A percentile compares a stretch with the other conserved stretches of the same genome.
phyloP scores from a whole-genome alignment of 208 protist genomes.

The Leishmania arabica region DNA sequence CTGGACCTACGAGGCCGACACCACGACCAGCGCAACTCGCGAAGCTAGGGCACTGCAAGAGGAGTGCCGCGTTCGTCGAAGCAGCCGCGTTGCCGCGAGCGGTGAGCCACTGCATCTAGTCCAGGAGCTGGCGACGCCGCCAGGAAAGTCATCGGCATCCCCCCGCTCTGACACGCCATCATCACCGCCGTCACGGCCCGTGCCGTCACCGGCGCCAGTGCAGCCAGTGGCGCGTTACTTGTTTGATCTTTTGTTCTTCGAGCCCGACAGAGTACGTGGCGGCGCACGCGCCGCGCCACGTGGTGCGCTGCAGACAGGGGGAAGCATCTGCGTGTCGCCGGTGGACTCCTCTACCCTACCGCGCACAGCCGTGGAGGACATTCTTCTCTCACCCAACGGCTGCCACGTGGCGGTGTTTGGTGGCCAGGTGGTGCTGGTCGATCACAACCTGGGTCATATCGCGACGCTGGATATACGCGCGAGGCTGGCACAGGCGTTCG shows the following conservation, averaged over 20 bases:
- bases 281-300: not conserved
- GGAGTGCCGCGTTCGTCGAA: not conserved
- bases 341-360: conserved; percentile 14
- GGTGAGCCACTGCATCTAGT: not conserved
- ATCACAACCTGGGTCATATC: conserved; percentile 24
- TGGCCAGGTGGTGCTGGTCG: conserved; percentile 23
- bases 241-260: conserved; percentile 34
- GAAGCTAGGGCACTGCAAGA: not conserved
- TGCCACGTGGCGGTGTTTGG: conserved; percentile 31
- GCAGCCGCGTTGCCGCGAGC: not conserved
- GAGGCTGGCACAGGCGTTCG: not conserved
- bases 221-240: conserved; percentile 8
- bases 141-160: not conserved
- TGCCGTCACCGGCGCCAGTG: not conserved
- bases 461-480: conserved; percentile 25
- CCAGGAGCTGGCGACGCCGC: not conserved
- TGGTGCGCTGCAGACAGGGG: not conserved
- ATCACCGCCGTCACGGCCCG: not conserved
- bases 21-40: not conserved
- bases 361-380: conserved; percentile 11
- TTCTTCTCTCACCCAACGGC: conserved; percentile 16
- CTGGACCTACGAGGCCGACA: conserved; percentile 18
- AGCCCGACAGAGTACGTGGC: not conserved
- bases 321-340: conserved; percentile 7
- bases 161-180: not conserved